Evolutionary conservation across 2,329 filamentous ascomycete species (phyloP), one percentile per base, ranked within the genome.

Genomic region (Sphaerostilbella broomeana): DNA sequence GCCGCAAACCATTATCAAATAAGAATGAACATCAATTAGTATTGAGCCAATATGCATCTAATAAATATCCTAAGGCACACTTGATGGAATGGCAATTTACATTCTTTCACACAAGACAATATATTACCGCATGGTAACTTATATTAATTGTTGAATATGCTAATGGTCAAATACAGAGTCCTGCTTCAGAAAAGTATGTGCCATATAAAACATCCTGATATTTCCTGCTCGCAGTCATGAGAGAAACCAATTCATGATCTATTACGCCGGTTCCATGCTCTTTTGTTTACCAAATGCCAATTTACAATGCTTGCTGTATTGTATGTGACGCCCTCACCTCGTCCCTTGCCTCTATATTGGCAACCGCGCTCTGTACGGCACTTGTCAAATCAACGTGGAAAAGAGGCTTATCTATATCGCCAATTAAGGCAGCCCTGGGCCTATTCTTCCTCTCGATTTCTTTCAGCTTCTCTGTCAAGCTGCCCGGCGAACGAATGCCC

Each of bases 371-470:
- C 61, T 95, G 86, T 51, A 97, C 63, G 6, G 92, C 92, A 54
- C 81, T 88, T 4, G 86, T 92, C 36, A 97, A 65, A 59, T 97
- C 92, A 38, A 95, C 77, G 58, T 98, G 92, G 75, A 98, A 97
- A 50, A 95, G 75, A 4, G 92, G 90, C 51, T 86, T 69, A 61
- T 94, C 92, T 47, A 94, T 67, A n/a, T 90, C 86, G 49, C 89
- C 83, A 12, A 97, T 80, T 4, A 86, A 73, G 2, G 84, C 81
- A 19, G 58, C 72, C 50, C 68, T 72, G 53, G 71, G 70, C 40
- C 61, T 65, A 22, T 55, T 45, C 38, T 54, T 48, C 12, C 42
- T 13, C 17, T 38, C 32, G 8, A 24, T 58, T 24, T 69, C 56
- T 43, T 68, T 66, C 46, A 68, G 22, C 18, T 38, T 39, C 13